phyloP scores from a whole-genome alignment of 441 rosid genomes.

The Syzygium malaccense region DNA sequence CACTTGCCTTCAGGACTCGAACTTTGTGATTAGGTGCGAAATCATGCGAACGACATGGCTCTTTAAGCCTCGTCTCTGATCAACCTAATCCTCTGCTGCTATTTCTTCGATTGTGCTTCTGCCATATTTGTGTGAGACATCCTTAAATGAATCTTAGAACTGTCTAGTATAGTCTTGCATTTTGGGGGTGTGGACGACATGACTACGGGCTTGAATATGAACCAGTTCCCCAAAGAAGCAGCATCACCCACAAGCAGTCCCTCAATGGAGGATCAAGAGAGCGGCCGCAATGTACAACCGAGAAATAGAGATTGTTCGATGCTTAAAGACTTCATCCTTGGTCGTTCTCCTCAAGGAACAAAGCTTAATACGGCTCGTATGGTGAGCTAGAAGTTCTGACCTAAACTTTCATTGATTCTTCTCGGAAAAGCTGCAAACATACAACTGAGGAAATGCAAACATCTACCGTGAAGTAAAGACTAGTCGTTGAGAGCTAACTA shows the following conservation, averaged over 20 bases:
- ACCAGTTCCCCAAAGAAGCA: constrained; percentile 11
- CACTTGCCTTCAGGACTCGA: constrained; percentile 6
- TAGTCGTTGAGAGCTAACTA: background rate
- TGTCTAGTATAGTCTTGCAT: background rate
- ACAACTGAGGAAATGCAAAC: background rate
- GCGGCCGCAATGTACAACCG: constrained; percentile 4
- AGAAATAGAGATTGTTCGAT: background rate
- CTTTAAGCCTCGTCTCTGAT: background rate
- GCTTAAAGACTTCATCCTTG: background rate
- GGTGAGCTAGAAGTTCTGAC: constrained; percentile 18
- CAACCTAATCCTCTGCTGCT: background rate
- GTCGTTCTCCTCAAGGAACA: background rate
- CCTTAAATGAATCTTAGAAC: background rate
- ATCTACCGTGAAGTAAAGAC: background rate
- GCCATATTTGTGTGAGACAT: constrained; percentile 8
- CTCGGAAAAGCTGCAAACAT: background rate
- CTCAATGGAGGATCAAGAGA: constrained; percentile 19
- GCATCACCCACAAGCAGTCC: constrained; percentile 9
- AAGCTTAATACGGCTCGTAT: constrained; percentile 30
- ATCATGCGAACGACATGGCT: background rate
- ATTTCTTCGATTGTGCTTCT: background rate
- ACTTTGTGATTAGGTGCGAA: constrained; percentile 3
- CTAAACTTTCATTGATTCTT: background rate
- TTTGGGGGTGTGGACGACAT: background rate
- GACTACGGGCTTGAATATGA: constrained; percentile 17